These are phyloP conservation scores for Suillus clintonianus DNA, from an alignment of 768 basidiomycete species.

Conservation along the genomic window DNA sequence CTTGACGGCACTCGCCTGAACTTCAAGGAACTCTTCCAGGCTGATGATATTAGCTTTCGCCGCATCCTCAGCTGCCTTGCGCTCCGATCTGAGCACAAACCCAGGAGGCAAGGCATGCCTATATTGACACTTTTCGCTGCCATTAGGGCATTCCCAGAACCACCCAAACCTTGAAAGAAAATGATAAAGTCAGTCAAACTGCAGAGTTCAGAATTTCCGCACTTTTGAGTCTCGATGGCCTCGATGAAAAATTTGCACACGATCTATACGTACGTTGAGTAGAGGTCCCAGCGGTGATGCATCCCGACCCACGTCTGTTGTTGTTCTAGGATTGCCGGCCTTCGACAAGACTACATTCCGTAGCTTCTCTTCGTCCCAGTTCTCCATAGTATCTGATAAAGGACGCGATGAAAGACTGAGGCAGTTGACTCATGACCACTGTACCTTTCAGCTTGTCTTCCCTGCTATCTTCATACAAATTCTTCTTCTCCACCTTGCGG, in stretches of 20 bases:
- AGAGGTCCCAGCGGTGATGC: constrained; percentile 15
- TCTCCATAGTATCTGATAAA: constrained; percentile 89
- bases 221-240: constrained; percentile 91
- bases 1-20: constrained; percentile 67
- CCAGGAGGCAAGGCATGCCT: constrained; percentile 95
- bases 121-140: constrained; percentile 81
- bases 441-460: constrained; percentile 78
- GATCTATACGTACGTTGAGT: constrained; percentile 54
- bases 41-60: constrained; percentile 89
- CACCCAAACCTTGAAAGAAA: constrained; percentile 66
- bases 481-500: constrained; percentile 93
- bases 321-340: constrained; percentile 87
- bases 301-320: constrained; percentile 71
- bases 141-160: constrained; percentile 96
- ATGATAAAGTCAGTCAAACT: not conserved
- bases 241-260: constrained; percentile 98
- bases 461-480: constrained; percentile 86
- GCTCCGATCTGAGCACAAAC: constrained; percentile 92
- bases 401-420: not conserved
- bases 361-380: constrained; percentile 95
- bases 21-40: constrained; percentile 95
- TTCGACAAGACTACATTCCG: constrained; percentile 84
- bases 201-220: constrained; percentile 17
- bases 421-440: constrained; percentile 15
- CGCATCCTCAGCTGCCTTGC: constrained; percentile 88